These are phyloP conservation scores for Fraxinus quadrangulata DNA, from an alignment of 257 asterid species.

Conservation along the genomic window DNA sequence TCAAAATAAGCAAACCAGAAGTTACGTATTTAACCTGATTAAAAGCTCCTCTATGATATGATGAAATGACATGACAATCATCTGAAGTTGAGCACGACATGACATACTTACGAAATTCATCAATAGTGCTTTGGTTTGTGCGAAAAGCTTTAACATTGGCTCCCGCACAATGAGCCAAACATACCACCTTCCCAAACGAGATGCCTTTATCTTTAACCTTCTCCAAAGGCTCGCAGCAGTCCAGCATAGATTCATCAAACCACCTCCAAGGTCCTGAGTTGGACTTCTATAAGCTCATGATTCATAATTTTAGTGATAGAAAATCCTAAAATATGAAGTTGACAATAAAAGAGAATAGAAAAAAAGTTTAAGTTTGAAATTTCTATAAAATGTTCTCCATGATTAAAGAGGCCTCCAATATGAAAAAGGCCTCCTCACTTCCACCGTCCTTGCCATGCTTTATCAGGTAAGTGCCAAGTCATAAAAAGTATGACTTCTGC, in stretches of 20 bases:
- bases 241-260: slow-evolving; percentile 99
- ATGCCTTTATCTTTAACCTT: slow-evolving; percentile 89
- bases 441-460: background rate
- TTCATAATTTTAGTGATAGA: slow-evolving; percentile 14
- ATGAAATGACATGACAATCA: slow-evolving; percentile 84
- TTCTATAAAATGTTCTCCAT: background rate
- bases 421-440: slow-evolving; percentile 15
- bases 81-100: slow-evolving; percentile 76
- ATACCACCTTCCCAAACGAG: slow-evolving; percentile 88
- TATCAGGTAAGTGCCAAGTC: slow-evolving; percentile 19
- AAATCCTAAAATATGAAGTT: background rate
- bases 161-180: slow-evolving; percentile 98
- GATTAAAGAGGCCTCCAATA: slow-evolving; percentile 1
- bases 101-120: slow-evolving; percentile 86
- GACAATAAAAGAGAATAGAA: background rate
- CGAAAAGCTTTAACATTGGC: slow-evolving; percentile 93
- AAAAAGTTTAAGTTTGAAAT: background rate
- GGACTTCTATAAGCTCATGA: slow-evolving; percentile 31
- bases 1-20: slow-evolving; percentile 4
- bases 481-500: slow-evolving; percentile 3
- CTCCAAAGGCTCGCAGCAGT: slow-evolving; percentile 96
- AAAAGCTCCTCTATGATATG: slow-evolving; percentile 82
- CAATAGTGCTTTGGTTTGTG: slow-evolving; percentile 73
- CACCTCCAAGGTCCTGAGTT: slow-evolving; percentile 98
- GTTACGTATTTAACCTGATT: slow-evolving; percentile 54